These are phyloP conservation scores for Chrysochromulina parva DNA, from an alignment of 78 protist species.

Conservation along the genomic window DNA sequence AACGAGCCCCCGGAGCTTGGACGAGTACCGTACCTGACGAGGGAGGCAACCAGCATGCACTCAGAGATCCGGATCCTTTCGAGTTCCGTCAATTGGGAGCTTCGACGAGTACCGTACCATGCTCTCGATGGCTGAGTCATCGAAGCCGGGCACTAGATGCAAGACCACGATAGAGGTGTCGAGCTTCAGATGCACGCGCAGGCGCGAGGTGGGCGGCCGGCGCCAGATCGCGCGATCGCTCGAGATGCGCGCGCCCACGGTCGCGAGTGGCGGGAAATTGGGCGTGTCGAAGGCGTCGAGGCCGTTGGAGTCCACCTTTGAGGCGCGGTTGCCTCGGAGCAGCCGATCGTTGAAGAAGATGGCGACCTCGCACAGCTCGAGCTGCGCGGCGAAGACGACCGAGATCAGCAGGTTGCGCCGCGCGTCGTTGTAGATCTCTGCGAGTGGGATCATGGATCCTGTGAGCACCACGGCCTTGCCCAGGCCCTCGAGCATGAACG, in stretches of 20 bases:
- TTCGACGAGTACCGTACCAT: conserved; percentile 51
- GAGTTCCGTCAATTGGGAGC: no score
- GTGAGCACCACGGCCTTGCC: conserved; percentile 77
- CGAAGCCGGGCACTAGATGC: conserved; percentile 47
- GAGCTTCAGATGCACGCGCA: conserved; percentile 22
- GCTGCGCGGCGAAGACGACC: conserved; percentile 69
- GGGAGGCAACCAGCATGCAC: no score
- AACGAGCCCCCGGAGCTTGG: conserved; percentile 51
- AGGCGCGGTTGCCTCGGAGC: conserved; percentile 63
- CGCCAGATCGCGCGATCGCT: neutral
- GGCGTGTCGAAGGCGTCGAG: conserved; percentile 60
- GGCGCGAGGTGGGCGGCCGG: neutral
- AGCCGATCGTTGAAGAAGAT: conserved; percentile 71
- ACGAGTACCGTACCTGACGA: neutral
- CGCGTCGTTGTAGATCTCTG: conserved; percentile 65
- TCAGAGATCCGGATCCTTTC: no score
- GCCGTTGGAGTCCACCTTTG: conserved; percentile 39
- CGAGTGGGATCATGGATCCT: conserved; percentile 81
- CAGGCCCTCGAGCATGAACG: conserved; percentile 73
- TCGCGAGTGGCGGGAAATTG: conserved; percentile 64
- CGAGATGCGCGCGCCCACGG: conserved; percentile 35
- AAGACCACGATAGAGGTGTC: neutral
- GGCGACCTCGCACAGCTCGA: conserved; percentile 58
- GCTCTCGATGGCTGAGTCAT: conserved; percentile 34
- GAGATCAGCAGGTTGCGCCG: conserved; percentile 63